Conservation (phyloP, 2,329 filamentous ascomycete genomes). For the Colletotrichum sp. region DNA sequence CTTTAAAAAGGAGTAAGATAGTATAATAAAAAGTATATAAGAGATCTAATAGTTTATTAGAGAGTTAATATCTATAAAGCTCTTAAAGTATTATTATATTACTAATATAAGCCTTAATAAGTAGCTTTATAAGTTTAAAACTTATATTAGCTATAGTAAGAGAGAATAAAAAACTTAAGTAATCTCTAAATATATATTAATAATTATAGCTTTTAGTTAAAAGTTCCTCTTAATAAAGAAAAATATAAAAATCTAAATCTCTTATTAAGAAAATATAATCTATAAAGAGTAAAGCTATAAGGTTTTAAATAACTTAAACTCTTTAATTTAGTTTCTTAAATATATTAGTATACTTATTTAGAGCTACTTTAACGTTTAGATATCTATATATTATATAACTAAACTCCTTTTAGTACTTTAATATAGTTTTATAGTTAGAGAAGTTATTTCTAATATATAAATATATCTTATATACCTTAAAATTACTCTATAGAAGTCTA, state of each 20-base stretch:
- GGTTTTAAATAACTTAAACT: background rate
- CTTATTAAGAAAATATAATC: background rate
- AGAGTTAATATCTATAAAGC: rapidly evolving
- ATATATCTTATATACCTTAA: background rate
- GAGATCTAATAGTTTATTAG: background rate
- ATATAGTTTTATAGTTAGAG: rapidly evolving
- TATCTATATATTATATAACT: background rate
- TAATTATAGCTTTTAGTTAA: background rate
- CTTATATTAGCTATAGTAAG: background rate
- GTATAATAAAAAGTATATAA: background rate
- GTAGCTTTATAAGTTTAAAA: rapidly evolving
- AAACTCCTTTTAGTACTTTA: rapidly evolving
- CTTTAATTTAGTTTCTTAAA: background rate
- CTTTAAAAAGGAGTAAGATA: rapidly evolving
- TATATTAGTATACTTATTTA: background rate
- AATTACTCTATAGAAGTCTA: background rate
- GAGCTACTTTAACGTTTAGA: background rate
- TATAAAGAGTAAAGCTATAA: background rate
- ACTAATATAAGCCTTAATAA: background rate
- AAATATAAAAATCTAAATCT: rapidly evolving
- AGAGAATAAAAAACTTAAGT: background rate
- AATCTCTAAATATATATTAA: background rate
- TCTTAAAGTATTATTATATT: background rate
- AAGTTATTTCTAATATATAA: background rate
- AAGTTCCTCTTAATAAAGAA: background rate